phyloP scores from a whole-genome alignment of 108 stramenopile species.

The Skeletonema marinoi region DNA sequence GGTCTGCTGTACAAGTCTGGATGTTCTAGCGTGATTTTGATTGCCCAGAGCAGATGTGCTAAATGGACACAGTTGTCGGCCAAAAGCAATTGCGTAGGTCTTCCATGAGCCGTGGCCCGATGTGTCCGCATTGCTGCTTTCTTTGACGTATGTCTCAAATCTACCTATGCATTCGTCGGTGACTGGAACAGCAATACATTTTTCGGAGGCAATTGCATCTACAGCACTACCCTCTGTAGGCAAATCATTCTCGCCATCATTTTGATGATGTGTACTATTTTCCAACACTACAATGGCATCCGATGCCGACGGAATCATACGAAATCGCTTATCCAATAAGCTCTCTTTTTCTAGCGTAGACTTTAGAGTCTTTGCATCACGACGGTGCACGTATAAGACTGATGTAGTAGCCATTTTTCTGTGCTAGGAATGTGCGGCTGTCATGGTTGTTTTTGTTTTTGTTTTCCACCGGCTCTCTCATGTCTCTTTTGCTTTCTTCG shows the following conservation, averaged over 20 bases:
- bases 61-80: slow-evolving; percentile 31
- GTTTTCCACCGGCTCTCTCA: too few species aligned
- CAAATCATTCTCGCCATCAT: background rate
- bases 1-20: slow-evolving; percentile 1
- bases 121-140: slow-evolving; percentile 26
- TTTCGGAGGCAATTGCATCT: slow-evolving; percentile 6
- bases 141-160: slow-evolving; percentile 9
- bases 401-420: slow-evolving; percentile 2
- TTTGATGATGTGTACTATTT: background rate
- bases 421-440: too few species aligned
- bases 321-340: slow-evolving; percentile 65
- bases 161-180: slow-evolving; percentile 7
- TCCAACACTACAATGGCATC: background rate
- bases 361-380: slow-evolving; percentile 66
- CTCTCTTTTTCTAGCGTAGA: slow-evolving; percentile 39
- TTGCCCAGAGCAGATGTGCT: slow-evolving; percentile 46
- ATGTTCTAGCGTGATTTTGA: background rate
- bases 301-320: slow-evolving; percentile 54
- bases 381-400: slow-evolving; percentile 39
- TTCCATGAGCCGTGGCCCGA: background rate
- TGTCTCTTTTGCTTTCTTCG: too few species aligned
- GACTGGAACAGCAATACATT: slow-evolving; percentile 45
- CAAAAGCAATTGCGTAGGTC: slow-evolving; percentile 17
- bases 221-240: background rate
- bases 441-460: too few species aligned